Base-by-base conservation (phyloP, 768 basidiomycete species). In the Boletales sp. region DNA sequence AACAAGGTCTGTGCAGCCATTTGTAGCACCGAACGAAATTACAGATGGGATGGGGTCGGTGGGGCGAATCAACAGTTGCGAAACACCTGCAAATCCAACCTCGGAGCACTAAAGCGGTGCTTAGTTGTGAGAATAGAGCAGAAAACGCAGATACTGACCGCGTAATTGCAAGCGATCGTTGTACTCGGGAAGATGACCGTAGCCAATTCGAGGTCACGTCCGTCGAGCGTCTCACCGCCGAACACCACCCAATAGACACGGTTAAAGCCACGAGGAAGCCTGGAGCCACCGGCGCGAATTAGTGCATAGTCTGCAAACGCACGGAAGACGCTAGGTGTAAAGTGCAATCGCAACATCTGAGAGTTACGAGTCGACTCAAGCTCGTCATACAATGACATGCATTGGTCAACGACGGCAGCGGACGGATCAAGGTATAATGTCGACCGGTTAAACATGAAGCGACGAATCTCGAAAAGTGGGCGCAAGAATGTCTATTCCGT, bases 161-260 rank as follows among this genome's bases (percentile, higher is more conserved):
- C 64, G 13, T 66, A 66, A 40, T 67, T 66, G 60, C 64, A 66
- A 9, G 64, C 58, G 24, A 66, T 59, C 6, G 63, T 67, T 12
- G 63, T 54, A 12, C 32, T 48, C 0, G 64, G 64, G 55, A 66
- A 66, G 29, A 51, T 19, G 3, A 34, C n/a, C 56, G 56, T 10
- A 35, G 65, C 65, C 37, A 66, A 47, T 31, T 66, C 60, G 35
- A 66, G 52, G 41, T 66, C 65, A 29, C 53, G 53, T 34, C 51
- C 27, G n/a, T 56, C 60, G 39, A 64, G 53, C 6, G 57, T 58
- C 54, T 66, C 62, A 6, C 65, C 65, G 15, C 65, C 58, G 19
- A 66, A 64, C 18, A 66, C 60, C 65, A 66, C 62, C 64, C 65
- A 67, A 45, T 66, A 66, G n/a, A 66, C 42, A 17, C 64, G 60